Evolutionary conservation across 306 rosid genomes (phyloP), one percentile per base, ranked within the genome.

Genomic region (Glycine tomentella): DNA sequence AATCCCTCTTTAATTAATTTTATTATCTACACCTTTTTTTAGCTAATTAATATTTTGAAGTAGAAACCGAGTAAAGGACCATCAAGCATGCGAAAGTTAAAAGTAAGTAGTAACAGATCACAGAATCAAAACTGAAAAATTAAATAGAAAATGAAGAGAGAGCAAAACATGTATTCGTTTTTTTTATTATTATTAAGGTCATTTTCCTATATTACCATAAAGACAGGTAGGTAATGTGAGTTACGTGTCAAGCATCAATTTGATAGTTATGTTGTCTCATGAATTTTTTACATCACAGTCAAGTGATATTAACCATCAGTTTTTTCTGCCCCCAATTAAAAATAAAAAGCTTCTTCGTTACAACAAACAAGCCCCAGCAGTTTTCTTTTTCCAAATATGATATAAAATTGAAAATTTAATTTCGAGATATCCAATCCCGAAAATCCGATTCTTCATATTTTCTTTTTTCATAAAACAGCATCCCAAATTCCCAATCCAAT

Each of bases 341-440:
- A 49, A 40, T 12, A 9, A 34, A 68, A 16, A 12, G 25, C 57
- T 75, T 75, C 69, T 63, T 58, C 46, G 69, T 75, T 77, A 67
- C 66, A 66, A 77, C 74, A 66, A 77, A 77, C 48, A 61, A 3
- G 9, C 15, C 45, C 15, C 38, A 87, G 89, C 93, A 88, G 93
- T 89, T 92, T 91, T 89, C 82, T 36, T 85, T 87, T 88, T 6
- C 42, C 6, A 64, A 82, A 52, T 61, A 48, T 15, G 7, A 51
- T 31, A 77, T 8, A 25, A 25, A 65, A 1, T 56, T 20, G 12
- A n/a, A n/a, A 58, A 59, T 17, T 46, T 36, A 40, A 68, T n/a
- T 34, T 73, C 5, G 6, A 20, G 49, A 69, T 75, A 45, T 52
- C 78, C 34, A 20, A 15, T 56, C 64, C 53, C 3, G 15, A 76